Base-by-base conservation (phyloP, 208 protist species). In the Naegleria fowleri region DNA sequence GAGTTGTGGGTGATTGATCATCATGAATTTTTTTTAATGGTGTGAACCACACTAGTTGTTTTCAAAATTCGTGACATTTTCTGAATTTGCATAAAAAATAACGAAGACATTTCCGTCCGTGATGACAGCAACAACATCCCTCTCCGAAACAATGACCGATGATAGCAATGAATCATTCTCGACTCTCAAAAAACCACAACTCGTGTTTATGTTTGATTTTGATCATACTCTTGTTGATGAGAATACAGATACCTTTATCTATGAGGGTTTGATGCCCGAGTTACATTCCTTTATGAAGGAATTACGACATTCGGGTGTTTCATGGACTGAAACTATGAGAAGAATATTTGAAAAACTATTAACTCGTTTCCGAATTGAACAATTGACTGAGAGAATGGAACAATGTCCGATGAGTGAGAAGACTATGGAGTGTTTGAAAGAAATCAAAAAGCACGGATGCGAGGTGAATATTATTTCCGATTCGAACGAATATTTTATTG, bases 151-250 rank as follows among this genome's bases (percentile, higher is more conserved):
- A n/a, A n/a, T n/a, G n/a, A n/a, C n/a, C n/a, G n/a, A n/a, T n/a
- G n/a, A n/a, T n/a, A n/a, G n/a, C n/a, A n/a, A n/a, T n/a, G n/a
- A n/a, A n/a, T n/a, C n/a, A n/a, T n/a, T n/a, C n/a, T n/a, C n/a
- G n/a, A n/a, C n/a, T n/a, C n/a, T n/a, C n/a, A n/a, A n/a, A n/a
- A n/a, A 48, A 48, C 43, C 43, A 48, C 1, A 48, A 48, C 43
- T 67, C 22, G 55, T 67, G 1, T 67, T 67, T 29, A 79, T 79
- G 67, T 79, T 79, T 79, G 67, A 79, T 79, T 79, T 79, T 79
- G 67, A 79, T 79, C 16, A 79, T 79, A 79, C 67, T 11, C 29
- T 79, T 36, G 29, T 79, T 0, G 67, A 79, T 79, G 67, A 79
- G n/a, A 79, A 79, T 9, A 79, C 67, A 36, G 67, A 79, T 33